Evolutionary conservation across 2,329 filamentous ascomycete species (phyloP), one percentile per base, ranked within the genome.

Genomic region (Pestalotiopsis sp.): DNA sequence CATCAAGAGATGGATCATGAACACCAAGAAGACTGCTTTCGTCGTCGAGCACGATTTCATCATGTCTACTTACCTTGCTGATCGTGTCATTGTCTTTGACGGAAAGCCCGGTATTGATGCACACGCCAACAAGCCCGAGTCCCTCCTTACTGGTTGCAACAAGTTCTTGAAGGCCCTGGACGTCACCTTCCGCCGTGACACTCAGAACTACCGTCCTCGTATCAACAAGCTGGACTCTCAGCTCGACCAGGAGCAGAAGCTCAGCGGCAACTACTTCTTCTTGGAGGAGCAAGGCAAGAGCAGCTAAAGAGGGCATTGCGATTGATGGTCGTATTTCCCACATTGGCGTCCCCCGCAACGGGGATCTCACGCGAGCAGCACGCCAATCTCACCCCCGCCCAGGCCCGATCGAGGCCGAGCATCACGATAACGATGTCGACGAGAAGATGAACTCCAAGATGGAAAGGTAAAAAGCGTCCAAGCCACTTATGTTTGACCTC

Each of bases 1-100:
- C 80, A 99, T 99, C 86, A 99, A 99, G 88, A 92, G 96, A 74
- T 99, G 97, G 88, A 99, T 99, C 83, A 99, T 99, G 96, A 95
- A 99, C 86, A 91, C 94, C 77, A 98, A 98, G 91, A 98, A 98
- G 90, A 99, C 96, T 0, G 96, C 96, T 64, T 99, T 99, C 81
- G 91, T 99, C 77, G 91, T 93, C 78, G 92, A 93, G 88, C 92
- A 93, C 88, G 92, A 93, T 86, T 93, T 93, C 84, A 92, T 93
- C 83, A 94, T 94, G 92, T 80, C 80, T 39, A 81, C 82, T 3
- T 84, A 85, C 74, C 85, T 90, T 66, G 89, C 96, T 60, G 97
- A 99, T 79, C 93, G 96, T 74, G 96, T 99, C 81, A 99, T 99
- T 78, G 96, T 99, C 78, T 99, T 99, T 78, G 96, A 98, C 78